Evolutionary conservation across 345 rosid genomes (phyloP), one percentile per base, ranked within the genome.

Genomic region (Aquilaria malaccensis): DNA sequence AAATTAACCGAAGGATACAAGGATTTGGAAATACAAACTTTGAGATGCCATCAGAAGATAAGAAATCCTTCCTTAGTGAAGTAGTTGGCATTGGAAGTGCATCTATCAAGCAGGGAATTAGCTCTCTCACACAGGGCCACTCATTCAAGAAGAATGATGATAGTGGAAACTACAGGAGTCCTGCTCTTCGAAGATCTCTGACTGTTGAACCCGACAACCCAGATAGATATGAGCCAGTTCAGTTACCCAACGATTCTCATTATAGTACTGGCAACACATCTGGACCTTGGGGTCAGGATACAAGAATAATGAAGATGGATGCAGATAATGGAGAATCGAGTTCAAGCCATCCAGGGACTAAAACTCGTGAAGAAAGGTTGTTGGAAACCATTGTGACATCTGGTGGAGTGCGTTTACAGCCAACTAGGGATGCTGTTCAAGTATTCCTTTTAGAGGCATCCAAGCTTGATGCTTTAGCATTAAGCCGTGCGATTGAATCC

Each of bases 61-160:
- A 63, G 70, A 95, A 83, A 68, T 91, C 97, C 15, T 91, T 95
- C 78, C 77, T 95, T 50, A 91, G 89, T 66, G 96, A 91, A 80
- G 89, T 95, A 41, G 97, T 95, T 65, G 95, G 85, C 58, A n/a
- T 95, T 61, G 97, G 99, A 68, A 95, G 96, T 76, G 88, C 97
- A 45, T 85, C 97, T 49, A 82, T 95, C 62, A 95, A 81, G 80
- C 97, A 91, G 67, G 99, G 97, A 62, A 72, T 95, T 46, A 91
- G 78, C 70, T 91, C 62, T 75, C 80, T 91, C 37, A 67, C 93
- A 22, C 94, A 82, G 72, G 85, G 96, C 14, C 83, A 84, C 70
- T 73, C 84, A 1, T 55, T 77, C 14, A 78, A 65, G 62, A 88
- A 79, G 79, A 83, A 76, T 72, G 99, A 91, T 53, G 99, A 91